Evolutionary conservation across 495 filamentous ascomycete genomes (phyloP), one percentile per base, ranked within the genome.

Genomic region (Bryoglossum gracile): DNA sequence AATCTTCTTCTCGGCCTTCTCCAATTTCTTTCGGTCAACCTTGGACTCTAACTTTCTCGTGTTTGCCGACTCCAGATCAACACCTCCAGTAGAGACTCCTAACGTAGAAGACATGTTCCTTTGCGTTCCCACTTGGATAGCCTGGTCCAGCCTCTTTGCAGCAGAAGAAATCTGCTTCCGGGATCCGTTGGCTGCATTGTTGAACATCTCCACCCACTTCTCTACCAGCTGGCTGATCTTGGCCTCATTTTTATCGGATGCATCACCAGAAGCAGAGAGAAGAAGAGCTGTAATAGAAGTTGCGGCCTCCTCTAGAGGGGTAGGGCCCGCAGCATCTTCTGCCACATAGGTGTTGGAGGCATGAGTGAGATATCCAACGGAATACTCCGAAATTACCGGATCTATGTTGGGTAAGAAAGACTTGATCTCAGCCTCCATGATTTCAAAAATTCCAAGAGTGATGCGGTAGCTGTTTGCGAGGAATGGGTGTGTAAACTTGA

Each of bases 1-100:
- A 63, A 99, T 94, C 74, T 99, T 99, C 28, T 86, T 76, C 68
- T 99, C 92, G 6, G 92, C 92, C 73, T 99, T 99, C 68, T 99
- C 92, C 1, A 99, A 83, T 75, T 99, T 99, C 82, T 97, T 99
- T 65, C 82, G 81, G 68, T 99, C 94, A 42, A 99, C 92, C 56
- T 89, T 84, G 49, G 91, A 96, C 69, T 99, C 92, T 19, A 99
- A 84, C 73, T 97, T 97, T 43, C 91, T 75, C 16, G 78, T 69
- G 56, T 89, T 91, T 54, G 89, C 89, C 30, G 92, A 92, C 64
- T 99, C 92, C 36, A 99, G 73, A 62, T 99, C 92, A 24, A 97
- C 89, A 41, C 72, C 79, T 16, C 81, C 85, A 44, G 84, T 86
- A 17, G 89, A 80, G 19, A 99, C 79, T 10, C 88, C 90, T 57